phyloP scores from a whole-genome alignment of 1,139 yeast genomes.

The Meyerozyma elateridarum region DNA sequence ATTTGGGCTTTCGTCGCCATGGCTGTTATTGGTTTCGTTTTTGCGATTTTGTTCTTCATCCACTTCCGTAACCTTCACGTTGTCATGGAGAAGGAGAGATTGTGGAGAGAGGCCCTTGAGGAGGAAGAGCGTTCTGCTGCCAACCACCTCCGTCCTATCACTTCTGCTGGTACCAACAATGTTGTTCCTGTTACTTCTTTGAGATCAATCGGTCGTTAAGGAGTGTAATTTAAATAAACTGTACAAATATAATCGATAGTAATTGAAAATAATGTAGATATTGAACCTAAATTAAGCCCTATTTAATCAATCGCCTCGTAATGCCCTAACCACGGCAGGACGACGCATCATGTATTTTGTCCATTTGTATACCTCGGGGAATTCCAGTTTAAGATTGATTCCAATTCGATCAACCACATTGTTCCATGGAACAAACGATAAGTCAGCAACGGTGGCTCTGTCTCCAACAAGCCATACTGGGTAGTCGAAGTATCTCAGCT shows the following conservation, averaged over 20 bases:
- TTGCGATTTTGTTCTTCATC: conserved; percentile 39
- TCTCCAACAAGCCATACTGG: conserved; percentile 97
- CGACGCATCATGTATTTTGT: conserved; percentile 88
- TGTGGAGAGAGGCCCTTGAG: conserved; percentile 20
- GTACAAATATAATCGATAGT: too few relatives aligned
- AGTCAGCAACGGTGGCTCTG: conserved; percentile 83
- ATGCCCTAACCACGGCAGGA: conserved; percentile 76
- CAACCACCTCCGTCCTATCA: too few relatives aligned
- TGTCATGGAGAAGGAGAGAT: conserved; percentile 44
- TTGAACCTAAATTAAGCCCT: too few relatives aligned
- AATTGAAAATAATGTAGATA: too few relatives aligned
- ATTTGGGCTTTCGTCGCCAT: conserved; percentile 52
- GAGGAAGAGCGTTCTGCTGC: neutral
- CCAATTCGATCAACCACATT: conserved; percentile 93
- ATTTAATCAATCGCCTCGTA: conserved; percentile 58
- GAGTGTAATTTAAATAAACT: neutral
- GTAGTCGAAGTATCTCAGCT: conserved; percentile 81
- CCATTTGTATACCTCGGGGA: conserved; percentile 96
- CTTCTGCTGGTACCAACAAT: too few relatives aligned
- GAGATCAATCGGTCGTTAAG: too few relatives aligned
- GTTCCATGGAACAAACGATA: conserved; percentile 95
- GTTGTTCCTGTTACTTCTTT: too few relatives aligned
- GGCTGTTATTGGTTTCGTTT: conserved; percentile 41
- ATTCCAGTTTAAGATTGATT: conserved; percentile 77
- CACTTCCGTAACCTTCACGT: conserved; percentile 51